A percentile compares a stretch with the other conserved stretches of the same genome.
Conservation (phyloP, 495 filamentous ascomycete species). For the Aspergillus sclerotioniger region DNA sequence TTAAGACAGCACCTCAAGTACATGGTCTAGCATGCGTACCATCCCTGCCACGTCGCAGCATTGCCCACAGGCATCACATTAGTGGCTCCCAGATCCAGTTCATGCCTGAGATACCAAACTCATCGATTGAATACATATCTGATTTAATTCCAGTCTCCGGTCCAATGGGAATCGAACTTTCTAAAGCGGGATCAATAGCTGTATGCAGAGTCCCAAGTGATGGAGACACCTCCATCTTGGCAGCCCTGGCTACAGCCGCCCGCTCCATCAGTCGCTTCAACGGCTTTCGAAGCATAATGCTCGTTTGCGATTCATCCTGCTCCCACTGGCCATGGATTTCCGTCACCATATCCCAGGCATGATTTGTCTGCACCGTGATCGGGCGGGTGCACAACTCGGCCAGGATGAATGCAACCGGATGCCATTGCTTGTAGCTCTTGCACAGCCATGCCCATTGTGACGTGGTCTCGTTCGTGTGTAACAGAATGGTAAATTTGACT, state of each 20-base stretch:
- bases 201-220: no score
- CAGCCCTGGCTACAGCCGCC: background rate
- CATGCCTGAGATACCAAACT: no score
- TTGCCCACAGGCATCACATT: no score
- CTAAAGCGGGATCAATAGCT: no score
- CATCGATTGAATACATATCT: no score
- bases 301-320: conserved; percentile 39
- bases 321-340: conserved; percentile 50
- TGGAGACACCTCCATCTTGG: no score
- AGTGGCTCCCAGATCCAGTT: no score
- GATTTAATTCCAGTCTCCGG: no score
- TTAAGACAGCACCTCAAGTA: no score
- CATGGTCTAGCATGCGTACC: no score
- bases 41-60: no score
- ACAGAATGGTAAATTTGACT: conserved; percentile 60
- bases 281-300: conserved; percentile 63
- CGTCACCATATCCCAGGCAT: conserved; percentile 70
- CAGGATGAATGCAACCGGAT: conserved; percentile 67
- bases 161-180: no score
- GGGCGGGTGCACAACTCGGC: conserved; percentile 66
- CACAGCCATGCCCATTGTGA: conserved; percentile 76
- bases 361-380: conserved; percentile 58
- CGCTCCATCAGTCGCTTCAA: conserved; percentile 45
- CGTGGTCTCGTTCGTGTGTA: conserved; percentile 59
- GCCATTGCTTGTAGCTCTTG: conserved; percentile 74